These are phyloP conservation scores for Seiridium cupressi DNA, from an alignment of 2,329 filamentous ascomycete species.

Conservation along the genomic window DNA sequence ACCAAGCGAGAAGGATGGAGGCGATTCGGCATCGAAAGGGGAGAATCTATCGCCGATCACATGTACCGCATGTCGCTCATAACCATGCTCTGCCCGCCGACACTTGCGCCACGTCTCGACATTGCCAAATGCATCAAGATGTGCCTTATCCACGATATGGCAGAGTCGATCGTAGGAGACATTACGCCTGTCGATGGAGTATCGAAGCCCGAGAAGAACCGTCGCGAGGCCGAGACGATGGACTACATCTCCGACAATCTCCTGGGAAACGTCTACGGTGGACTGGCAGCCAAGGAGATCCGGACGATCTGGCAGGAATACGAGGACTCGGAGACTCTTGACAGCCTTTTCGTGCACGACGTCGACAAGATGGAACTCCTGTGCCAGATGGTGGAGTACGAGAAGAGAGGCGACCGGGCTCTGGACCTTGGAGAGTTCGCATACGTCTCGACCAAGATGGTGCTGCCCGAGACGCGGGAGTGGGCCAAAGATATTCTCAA, in stretches of 20 bases:
- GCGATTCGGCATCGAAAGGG: slow-evolving; percentile 74
- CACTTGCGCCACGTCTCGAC: slow-evolving; percentile 70
- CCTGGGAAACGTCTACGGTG: slow-evolving; percentile 73
- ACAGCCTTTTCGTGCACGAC: slow-evolving; percentile 91
- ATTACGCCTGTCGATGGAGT: slow-evolving; percentile 92
- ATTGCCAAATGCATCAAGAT: slow-evolving; percentile 86
- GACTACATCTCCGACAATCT: slow-evolving; percentile 77
- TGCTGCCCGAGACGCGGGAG: slow-evolving; percentile 71
- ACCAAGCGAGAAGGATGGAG: slow-evolving; percentile 96
- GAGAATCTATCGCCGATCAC: slow-evolving; percentile 94
- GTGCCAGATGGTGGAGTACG: slow-evolving; percentile 95
- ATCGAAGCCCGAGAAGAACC: slow-evolving; percentile 81
- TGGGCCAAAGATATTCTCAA: slow-evolving; percentile 77
- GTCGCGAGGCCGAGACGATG: slow-evolving; percentile 87
- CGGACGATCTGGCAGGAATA: slow-evolving; percentile 90
- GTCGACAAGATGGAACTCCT: slow-evolving; percentile 96
- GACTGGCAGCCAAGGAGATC: slow-evolving; percentile 66
- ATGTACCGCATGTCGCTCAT: slow-evolving; percentile 99
- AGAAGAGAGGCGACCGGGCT: slow-evolving; percentile 64
- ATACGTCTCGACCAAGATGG: slow-evolving; percentile 71
- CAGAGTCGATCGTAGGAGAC: slow-evolving; percentile 90
- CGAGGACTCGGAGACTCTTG: slow-evolving; percentile 79
- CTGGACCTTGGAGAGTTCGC: slow-evolving; percentile 85
- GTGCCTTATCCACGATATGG: slow-evolving; percentile 97
- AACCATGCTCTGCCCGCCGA: slow-evolving; percentile 82